Conservation (phyloP, 2,329 filamentous ascomycete species). For the Trichoderma harzianum region DNA sequence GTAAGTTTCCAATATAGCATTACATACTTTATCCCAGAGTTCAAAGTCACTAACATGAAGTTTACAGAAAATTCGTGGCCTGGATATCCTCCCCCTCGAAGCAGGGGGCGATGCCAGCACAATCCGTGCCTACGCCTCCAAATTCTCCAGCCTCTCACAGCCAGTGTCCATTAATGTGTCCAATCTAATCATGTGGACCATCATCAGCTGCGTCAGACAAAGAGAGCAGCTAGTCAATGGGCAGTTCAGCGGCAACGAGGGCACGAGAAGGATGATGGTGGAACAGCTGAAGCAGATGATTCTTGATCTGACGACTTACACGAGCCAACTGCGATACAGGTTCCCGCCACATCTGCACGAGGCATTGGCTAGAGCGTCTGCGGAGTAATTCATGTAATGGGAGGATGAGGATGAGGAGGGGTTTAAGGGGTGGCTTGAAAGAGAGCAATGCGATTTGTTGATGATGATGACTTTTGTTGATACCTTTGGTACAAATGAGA, state of each 20-base stretch:
- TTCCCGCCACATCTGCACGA: conserved; percentile 86
- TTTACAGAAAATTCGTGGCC: conserved; percentile 63
- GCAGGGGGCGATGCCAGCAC: conserved; percentile 70
- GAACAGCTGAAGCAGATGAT: conserved; percentile 75
- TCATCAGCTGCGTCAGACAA: conserved; percentile 78
- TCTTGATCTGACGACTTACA: conserved; percentile 89
- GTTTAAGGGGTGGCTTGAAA: not conserved
- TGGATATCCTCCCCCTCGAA: conserved; percentile 77
- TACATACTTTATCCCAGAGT: not conserved
- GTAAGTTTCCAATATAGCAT: conserved; percentile 40
- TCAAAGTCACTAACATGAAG: conserved; percentile 2
- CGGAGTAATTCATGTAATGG: conserved; percentile 46
- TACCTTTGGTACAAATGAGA: conserved; percentile 4
- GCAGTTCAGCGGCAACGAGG: conserved; percentile 71
- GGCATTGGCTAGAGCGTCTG: conserved; percentile 76
- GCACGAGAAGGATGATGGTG: conserved; percentile 60
- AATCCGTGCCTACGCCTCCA: conserved; percentile 76
- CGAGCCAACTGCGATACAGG: conserved; percentile 86
- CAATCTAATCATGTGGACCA: conserved; percentile 89
- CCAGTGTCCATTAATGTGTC: conserved; percentile 86
- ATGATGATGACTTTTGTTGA: conserved; percentile 7
- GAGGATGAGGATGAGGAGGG: not conserved
- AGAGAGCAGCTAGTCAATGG: conserved; percentile 66
- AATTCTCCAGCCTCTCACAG: conserved; percentile 74
- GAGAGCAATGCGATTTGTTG: not conserved